phyloP scores from a whole-genome alignment of 768 basidiomycete species.

The Lentinula lateritia region DNA sequence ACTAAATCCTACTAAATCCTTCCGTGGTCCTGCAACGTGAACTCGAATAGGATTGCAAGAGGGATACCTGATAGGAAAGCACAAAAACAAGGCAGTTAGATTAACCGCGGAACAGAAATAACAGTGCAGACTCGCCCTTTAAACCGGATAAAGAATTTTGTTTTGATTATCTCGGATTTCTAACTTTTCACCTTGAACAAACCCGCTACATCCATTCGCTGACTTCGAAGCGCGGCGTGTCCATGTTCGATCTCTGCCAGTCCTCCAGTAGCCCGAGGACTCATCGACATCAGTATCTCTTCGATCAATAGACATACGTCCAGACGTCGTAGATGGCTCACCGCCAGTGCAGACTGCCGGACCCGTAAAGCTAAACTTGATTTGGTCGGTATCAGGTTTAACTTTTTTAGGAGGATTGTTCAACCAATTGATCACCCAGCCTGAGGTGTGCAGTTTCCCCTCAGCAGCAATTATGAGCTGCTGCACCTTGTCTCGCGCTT shows the following conservation, averaged over 20 bases:
- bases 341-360: background rate
- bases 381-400: background rate
- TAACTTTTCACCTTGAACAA: background rate
- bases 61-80: too few relatives aligned
- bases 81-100: too few relatives aligned
- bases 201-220: background rate
- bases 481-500: background rate
- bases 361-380: background rate
- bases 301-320: background rate
- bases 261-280: background rate
- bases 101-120: too few relatives aligned
- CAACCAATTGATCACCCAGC: background rate
- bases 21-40: too few relatives aligned
- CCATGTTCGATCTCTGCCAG: background rate
- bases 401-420: background rate
- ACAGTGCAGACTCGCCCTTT: background rate
- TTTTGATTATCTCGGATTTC: background rate
- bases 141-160: background rate
- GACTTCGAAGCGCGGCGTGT: background rate
- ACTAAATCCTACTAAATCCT: too few relatives aligned
- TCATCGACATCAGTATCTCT: background rate
- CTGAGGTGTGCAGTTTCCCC: background rate
- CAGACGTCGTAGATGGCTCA: background rate
- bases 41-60: too few relatives aligned
- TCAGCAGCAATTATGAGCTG: background rate